Percentiles rank a stretch among this genome's conserved stretches.
phyloP scores from a whole-genome alignment of 2,329 filamentous ascomycete genomes.

The Curvularia sp. region DNA sequence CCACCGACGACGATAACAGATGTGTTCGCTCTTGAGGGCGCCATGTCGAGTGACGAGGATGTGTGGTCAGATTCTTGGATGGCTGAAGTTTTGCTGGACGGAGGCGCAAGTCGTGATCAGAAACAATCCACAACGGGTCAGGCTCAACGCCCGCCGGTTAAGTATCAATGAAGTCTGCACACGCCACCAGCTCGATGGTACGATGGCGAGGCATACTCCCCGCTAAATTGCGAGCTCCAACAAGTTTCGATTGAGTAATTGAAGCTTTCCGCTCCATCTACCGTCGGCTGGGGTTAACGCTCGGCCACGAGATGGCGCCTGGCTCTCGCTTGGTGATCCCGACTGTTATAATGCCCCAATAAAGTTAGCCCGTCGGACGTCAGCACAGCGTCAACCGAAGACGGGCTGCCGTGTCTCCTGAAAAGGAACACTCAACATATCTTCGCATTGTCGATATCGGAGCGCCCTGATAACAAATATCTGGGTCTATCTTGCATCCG shows the following conservation, averaged over 20 bases:
- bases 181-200: constrained; percentile 25
- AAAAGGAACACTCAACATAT: not conserved
- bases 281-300: constrained; percentile 6
- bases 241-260: constrained; percentile 19
- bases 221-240: constrained; percentile 8
- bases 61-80: not conserved
- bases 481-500: constrained; percentile 1
- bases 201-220: constrained; percentile 13
- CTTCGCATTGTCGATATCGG: not conserved
- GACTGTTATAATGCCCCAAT: constrained; percentile 11
- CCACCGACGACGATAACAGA: constrained; percentile 56
- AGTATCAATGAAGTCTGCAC: constrained; percentile 21
- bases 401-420: constrained; percentile 1
- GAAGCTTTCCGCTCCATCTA: constrained; percentile 5
- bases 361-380: constrained; percentile 9
- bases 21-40: constrained; percentile 24
- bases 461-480: constrained; percentile 3
- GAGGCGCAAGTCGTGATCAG: constrained; percentile 14
- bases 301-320: constrained; percentile 7
- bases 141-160: constrained; percentile 15
- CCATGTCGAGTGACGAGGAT: constrained; percentile 19
- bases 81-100: not conserved
- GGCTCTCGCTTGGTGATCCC: constrained; percentile 18
- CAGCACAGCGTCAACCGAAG: constrained; percentile 9
- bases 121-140: constrained; percentile 12